Base-by-base conservation (phyloP, 129 eudicot genomes). In the Rutidosis leptorrhynchoides region DNA sequence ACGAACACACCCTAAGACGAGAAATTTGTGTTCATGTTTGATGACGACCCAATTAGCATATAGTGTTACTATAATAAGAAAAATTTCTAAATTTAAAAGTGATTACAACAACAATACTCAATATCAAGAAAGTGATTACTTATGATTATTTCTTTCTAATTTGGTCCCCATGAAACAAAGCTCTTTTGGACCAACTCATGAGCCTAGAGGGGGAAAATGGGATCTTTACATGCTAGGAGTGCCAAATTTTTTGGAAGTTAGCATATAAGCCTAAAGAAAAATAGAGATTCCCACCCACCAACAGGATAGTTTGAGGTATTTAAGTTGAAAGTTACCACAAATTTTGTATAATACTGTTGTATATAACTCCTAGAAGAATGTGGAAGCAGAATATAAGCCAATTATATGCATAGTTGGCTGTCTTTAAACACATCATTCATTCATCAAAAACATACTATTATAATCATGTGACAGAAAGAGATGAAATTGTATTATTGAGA, bases 81-180 rank as follows among this genome's bases (percentile, higher is more conserved):
- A 2, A 5, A 5, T 3, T 6, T 33, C n/a, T 29, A 5, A 2
- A 17, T 52, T 51, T 2, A 52, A 24, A 52, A 22, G 6, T 4
- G 57, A 5, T 17, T 60, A 28, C 7, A 20, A 1, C 20, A 62
- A 20, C 2, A 6, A 20, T 37, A 6, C 28, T 35, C 19, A 20
- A 20, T 33, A 25, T 62, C 29, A 14, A 62, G 16, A 15, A 56
- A 20, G 0, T 21, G 6, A 19, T 0, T 28, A 1, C 43, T 30
- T 21, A 26, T 24, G 19, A 46, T 43, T 42, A 64, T n/a, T 65
- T 4, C 40, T 25, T 59, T 17, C 25, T 59, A 21, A 17, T 61
- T 82, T 82, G 90, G 84, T 84, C 91, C 85, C 82, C 84, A 64
- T 32, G 67, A 62, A 83, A 77, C 82, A 75, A 68, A 73, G 27